Percentiles rank a stretch among this genome's conserved stretches.
Conservation (phyloP, 1,284 basidiomycete species). For the Fomitiporia mediterranea region DNA sequence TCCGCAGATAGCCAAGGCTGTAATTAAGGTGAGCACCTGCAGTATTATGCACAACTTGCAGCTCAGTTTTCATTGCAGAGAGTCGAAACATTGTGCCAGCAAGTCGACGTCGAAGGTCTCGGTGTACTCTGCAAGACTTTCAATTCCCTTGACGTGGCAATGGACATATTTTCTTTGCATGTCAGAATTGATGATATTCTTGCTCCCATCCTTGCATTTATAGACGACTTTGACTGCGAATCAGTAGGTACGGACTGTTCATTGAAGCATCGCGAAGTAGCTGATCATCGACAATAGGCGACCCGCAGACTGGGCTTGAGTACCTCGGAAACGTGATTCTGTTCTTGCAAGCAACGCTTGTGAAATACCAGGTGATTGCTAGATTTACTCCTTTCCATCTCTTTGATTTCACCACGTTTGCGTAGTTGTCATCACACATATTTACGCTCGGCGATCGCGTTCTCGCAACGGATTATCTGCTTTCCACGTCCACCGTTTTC, state of each 20-base stretch:
- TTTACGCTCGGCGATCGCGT: conserved; percentile 37
- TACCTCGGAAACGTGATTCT: conserved; percentile 71
- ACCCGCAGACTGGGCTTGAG: conserved; percentile 73
- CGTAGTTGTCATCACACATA: conserved; percentile 30
- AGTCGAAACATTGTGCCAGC: conserved; percentile 44
- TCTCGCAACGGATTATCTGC: conserved; percentile 48
- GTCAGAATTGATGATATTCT: conserved; percentile 57
- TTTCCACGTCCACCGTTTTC: conserved; percentile 42
- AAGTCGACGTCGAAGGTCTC: conserved; percentile 53
- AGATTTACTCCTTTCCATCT: conserved; percentile 25
- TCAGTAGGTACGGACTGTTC: conserved; percentile 56
- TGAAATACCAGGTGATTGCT: conserved; percentile 54
- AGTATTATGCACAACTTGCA: neutral
- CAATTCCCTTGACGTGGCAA: conserved; percentile 46
- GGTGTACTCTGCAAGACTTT: conserved; percentile 63
- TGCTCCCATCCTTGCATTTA: conserved; percentile 53
- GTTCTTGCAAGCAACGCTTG: conserved; percentile 59
- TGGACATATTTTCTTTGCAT: conserved; percentile 72
- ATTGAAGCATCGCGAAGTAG: neutral
- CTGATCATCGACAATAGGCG: conserved; percentile 43
- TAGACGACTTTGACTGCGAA: conserved; percentile 72
- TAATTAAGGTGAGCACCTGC: conserved; percentile 47
- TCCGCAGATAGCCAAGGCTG: conserved; percentile 47
- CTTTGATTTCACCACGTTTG: conserved; percentile 24
- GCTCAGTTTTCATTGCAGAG: conserved; percentile 37